Evolutionary conservation across 2,329 filamentous ascomycete species (phyloP), one percentile per base, ranked within the genome.

Genomic region (Nothophoma quercina): DNA sequence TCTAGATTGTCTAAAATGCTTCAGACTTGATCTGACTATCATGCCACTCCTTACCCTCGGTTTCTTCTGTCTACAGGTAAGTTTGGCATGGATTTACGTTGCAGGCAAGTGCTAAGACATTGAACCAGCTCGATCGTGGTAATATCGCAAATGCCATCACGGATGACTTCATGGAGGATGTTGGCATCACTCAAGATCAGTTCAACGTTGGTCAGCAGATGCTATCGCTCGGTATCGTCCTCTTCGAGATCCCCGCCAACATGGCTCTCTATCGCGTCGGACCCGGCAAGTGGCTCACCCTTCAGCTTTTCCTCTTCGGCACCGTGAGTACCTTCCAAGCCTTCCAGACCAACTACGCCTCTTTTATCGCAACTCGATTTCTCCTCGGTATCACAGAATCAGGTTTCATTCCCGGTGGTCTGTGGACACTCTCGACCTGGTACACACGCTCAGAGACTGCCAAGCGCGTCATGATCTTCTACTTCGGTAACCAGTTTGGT

Each of bases 191-290:
- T 1, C 63, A 64, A 32, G 52, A 63, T 42, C 54, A 68, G n/a
- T 65, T 67, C 59, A 70, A 69, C 34, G 52, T 68, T 18, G 67
- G 67, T 9, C 60, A 74, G 36, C 72, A 74, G 5, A 71, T 88
- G 12, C 93, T 93, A 78, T 93, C 90, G 73, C 83, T 83, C 15
- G 92, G 90, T 71, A 96, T 96, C 77, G 92, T 96, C 12, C 58
- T 68, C 5, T 72, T 74, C 3, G 76, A 77, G 45, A 68, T 79
- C 16, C 77, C 77, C 1, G 73, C 9, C 67, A 78, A 54, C 65
- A 78, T 43, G 67, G 73, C 38, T 66, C 73, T 53, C 69, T 77
- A 61, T 64, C 71, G 51, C 47, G 72, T 45, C 64, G 76, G 15
- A 64, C 74, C 43, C 59, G 72, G 52, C 59, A 68, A 33, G 69